Percentiles rank a stretch among this genome's conserved stretches.
These are phyloP conservation scores for Rauvolfia tetraphylla DNA, from an alignment of 257 asterid genomes.

Conservation along the genomic window DNA sequence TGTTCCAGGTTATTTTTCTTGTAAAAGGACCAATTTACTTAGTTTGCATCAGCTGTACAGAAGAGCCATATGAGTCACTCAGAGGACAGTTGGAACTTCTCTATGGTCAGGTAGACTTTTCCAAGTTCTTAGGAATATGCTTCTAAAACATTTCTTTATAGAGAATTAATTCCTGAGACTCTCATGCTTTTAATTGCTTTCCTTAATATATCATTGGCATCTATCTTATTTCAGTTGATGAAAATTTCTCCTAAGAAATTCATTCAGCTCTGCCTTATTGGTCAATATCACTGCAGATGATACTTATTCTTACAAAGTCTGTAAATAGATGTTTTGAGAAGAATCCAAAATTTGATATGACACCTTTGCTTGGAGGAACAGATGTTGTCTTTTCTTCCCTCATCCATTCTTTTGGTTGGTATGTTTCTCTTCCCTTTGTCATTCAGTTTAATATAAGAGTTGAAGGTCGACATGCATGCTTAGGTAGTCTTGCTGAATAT, in stretches of 20 bases:
- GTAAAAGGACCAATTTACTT: conserved; percentile 98
- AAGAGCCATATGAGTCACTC: conserved; percentile 86
- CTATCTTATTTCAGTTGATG: not conserved
- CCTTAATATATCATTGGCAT: not conserved
- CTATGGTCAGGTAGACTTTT: conserved; percentile 66
- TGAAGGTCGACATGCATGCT: not conserved
- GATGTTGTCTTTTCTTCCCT: conserved; percentile 90
- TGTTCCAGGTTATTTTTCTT: conserved; percentile 80
- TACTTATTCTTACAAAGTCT: conserved; percentile 93
- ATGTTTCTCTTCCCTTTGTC: conserved; percentile 26
- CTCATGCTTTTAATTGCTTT: not conserved
- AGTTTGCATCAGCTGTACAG: conserved; percentile 98
- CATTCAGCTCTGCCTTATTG: not conserved
- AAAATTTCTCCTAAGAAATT: not conserved
- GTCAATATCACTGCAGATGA: conserved; percentile 55
- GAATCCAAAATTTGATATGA: conserved; percentile 96
- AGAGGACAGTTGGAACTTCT: conserved; percentile 90
- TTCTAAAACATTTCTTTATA: not conserved
- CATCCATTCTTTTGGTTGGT: conserved; percentile 96
- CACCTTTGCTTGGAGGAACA: conserved; percentile 97
- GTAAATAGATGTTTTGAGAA: conserved; percentile 92
- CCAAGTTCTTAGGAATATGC: not conserved
- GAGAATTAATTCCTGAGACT: not conserved
- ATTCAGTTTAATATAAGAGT: not conserved
- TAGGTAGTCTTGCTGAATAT: not conserved